Evolutionary conservation across 2,329 filamentous ascomycete genomes (phyloP).

Genomic region (Cercospora janseana): DNA sequence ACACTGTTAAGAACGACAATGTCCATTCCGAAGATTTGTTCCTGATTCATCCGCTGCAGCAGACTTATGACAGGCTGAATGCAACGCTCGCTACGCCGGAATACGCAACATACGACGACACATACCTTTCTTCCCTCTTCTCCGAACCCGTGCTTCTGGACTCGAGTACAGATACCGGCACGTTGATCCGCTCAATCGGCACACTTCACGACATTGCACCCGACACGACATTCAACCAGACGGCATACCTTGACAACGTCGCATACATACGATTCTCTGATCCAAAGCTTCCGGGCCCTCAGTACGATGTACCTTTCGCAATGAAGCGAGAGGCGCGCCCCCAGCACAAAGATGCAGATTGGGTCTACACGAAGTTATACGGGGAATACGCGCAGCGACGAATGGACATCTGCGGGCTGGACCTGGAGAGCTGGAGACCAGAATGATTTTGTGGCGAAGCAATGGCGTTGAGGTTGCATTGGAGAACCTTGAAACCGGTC

Average conservation of each 20-base stretch:
- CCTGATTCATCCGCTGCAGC: slow-evolving; percentile 30
- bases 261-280: slow-evolving; percentile 50
- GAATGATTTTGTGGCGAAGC: background rate
- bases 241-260: slow-evolving; percentile 43
- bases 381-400: slow-evolving; percentile 50
- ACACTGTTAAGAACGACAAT: slow-evolving; percentile 28
- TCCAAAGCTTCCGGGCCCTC: slow-evolving; percentile 50
- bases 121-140: slow-evolving; percentile 36
- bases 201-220: slow-evolving; percentile 31
- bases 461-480: background rate
- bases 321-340: slow-evolving; percentile 44
- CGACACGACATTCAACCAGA: slow-evolving; percentile 44
- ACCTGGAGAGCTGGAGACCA: slow-evolving; percentile 46
- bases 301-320: slow-evolving; percentile 50
- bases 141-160: slow-evolving; percentile 31
- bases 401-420: slow-evolving; percentile 54
- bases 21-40: slow-evolving; percentile 38
- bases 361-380: slow-evolving; percentile 52
- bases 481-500: too few species aligned
- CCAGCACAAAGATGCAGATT: slow-evolving; percentile 47
- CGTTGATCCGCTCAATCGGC: slow-evolving; percentile 35
- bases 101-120: slow-evolving; percentile 27
- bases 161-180: slow-evolving; percentile 24
- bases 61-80: slow-evolving; percentile 23
- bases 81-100: slow-evolving; percentile 19